Conservation (phyloP, 2,329 filamentous ascomycete genomes). For the Fonsecaea monophora region DNA sequence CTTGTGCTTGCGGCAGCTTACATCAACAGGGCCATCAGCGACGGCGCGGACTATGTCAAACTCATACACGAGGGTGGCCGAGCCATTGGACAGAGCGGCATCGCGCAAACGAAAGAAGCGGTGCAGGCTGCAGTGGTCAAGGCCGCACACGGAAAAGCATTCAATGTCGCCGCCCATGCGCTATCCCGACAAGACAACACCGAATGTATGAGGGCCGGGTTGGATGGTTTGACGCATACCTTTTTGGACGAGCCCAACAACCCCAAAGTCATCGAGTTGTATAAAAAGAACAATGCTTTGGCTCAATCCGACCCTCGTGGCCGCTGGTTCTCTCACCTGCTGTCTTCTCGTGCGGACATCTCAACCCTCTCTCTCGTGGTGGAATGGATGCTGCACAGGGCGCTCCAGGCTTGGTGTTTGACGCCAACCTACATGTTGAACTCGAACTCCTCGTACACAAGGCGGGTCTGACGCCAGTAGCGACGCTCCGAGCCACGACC, state of each 20-base stretch:
- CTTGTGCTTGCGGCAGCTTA: constrained; percentile 47
- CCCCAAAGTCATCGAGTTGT: constrained; percentile 15
- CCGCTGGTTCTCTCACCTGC: constrained; percentile 4
- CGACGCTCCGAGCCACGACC: no score
- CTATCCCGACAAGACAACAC: constrained; percentile 41
- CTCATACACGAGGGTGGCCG: constrained; percentile 75
- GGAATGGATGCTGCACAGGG: no score
- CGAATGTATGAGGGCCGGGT: constrained; percentile 42
- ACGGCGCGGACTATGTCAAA: constrained; percentile 87
- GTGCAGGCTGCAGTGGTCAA: constrained; percentile 55
- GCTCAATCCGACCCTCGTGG: constrained; percentile 22
- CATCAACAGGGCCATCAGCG: constrained; percentile 71
- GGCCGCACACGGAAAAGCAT: constrained; percentile 43
- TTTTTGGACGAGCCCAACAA: constrained; percentile 43
- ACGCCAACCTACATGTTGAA: no score
- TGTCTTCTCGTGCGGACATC: no score
- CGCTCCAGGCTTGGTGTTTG: no score
- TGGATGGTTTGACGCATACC: constrained; percentile 45
- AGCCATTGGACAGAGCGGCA: constrained; percentile 12
- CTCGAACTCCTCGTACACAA: no score
- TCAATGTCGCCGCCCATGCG: constrained; percentile 43
- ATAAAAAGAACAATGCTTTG: constrained; percentile 19
- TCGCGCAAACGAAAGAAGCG: constrained; percentile 50
- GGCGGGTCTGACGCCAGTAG: no score
- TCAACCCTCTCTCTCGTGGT: no score